These are phyloP conservation scores for Metschnikowia lachancei DNA, from an alignment of 805 yeast species.

Conservation along the genomic window DNA sequence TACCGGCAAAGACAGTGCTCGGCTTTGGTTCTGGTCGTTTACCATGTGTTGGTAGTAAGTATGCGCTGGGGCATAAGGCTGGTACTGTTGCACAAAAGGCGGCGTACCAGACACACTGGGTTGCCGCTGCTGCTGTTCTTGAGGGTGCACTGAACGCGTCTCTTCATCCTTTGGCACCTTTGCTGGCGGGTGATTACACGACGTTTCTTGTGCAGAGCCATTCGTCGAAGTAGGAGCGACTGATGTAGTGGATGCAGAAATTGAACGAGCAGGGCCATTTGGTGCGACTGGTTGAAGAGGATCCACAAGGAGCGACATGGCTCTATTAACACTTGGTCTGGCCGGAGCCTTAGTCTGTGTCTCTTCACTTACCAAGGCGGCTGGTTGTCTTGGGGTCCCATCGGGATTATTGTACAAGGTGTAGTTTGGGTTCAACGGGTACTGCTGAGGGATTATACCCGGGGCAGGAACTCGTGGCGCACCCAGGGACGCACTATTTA, in stretches of 20 bases:
- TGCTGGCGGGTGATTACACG: not conserved
- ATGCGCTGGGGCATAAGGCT: constrained; percentile 17
- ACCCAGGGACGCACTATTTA: constrained; percentile 12
- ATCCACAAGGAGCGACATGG: constrained; percentile 41
- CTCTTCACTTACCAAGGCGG: not conserved
- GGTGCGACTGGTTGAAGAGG: constrained; percentile 30
- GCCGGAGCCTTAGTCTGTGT: not conserved
- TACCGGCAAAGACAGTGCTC: constrained; percentile 18
- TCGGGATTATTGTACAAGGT: constrained; percentile 27
- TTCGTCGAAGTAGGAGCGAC: not conserved
- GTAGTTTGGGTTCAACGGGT: constrained; percentile 37
- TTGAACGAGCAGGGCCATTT: not conserved
- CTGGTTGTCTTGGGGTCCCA: constrained; percentile 3
- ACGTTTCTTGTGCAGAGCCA: constrained; percentile 2
- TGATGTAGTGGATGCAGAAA: not conserved
- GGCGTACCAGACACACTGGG: not conserved
- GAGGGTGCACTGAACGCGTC: not conserved
- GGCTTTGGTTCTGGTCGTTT: constrained; percentile 14
- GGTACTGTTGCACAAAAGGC: constrained; percentile 18
- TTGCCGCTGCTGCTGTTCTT: not conserved
- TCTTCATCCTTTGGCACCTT: not conserved
- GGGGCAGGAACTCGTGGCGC: constrained; percentile 25
- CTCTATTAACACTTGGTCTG: constrained; percentile 27
- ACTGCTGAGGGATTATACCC: constrained; percentile 34
- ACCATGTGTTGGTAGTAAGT: constrained; percentile 18